A percentile compares a stretch with the other conserved stretches of the same genome.
Evolutionary conservation across 2,329 filamentous ascomycete genomes (phyloP).

Genomic region (Pseudogymnoascus sp.): DNA sequence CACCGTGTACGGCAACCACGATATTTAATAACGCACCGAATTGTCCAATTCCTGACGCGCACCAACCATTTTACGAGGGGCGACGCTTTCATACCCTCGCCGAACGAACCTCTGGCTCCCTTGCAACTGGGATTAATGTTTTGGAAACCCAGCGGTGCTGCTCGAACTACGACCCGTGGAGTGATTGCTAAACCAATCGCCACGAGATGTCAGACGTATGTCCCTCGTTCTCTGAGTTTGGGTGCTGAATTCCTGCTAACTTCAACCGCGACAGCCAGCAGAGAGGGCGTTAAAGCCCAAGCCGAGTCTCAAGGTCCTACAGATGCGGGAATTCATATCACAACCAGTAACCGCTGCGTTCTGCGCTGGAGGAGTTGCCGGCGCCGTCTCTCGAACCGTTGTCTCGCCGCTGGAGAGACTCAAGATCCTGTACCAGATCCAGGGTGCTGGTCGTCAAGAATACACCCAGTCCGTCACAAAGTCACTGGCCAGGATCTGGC

Average conservation of each 20-base stretch:
- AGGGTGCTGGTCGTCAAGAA: slow-evolving; percentile 81
- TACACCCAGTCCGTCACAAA: slow-evolving; percentile 89
- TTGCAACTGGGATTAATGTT: slow-evolving; percentile 6
- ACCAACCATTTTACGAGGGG: background rate
- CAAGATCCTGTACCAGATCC: slow-evolving; percentile 96
- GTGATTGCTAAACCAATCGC: slow-evolving; percentile 4
- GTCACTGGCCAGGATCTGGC: slow-evolving; percentile 90
- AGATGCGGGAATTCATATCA: slow-evolving; percentile 47
- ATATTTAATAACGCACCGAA: background rate
- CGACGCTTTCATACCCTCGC: background rate
- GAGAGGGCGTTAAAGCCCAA: slow-evolving; percentile 24
- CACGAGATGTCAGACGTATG: slow-evolving; percentile 6
- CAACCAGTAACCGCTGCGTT: slow-evolving; percentile 88
- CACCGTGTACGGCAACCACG: background rate
- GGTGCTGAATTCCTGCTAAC: background rate
- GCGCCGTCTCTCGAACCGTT: slow-evolving; percentile 93
- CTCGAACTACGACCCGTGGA: slow-evolving; percentile 1
- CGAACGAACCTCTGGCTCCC: background rate
- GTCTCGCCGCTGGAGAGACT: slow-evolving; percentile 92
- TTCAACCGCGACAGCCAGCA: slow-evolving; percentile 18
- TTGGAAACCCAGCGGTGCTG: slow-evolving; percentile 2
- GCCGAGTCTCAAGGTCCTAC: slow-evolving; percentile 25
- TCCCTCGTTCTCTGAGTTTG: background rate
- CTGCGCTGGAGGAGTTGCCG: slow-evolving; percentile 85
- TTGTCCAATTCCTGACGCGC: background rate